Base-by-base conservation (phyloP, 129 eudicot species). In the Saposhnikovia divaricata region DNA sequence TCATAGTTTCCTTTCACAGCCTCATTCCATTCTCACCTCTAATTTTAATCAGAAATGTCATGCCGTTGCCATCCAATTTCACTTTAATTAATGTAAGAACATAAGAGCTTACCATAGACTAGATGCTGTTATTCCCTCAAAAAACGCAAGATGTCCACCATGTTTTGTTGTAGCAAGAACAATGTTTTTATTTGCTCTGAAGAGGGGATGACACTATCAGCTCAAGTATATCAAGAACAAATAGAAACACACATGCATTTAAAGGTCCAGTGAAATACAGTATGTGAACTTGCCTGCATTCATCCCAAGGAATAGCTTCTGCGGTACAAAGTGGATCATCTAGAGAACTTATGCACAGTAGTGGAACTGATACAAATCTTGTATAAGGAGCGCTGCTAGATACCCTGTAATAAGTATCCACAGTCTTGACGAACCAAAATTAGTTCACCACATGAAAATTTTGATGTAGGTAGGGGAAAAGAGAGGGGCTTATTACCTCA, bases 271-370 rank as follows among this genome's bases (percentile, higher is more conserved):
- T 23, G 25, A 21, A 23, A 75, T 23, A 79, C 19, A 73, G 71
- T 39, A 23, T 59, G 45, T 3, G 53, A 68, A 23, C 68, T 43
- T 87, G 90, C 99, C 97, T 88, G 93, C 99, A 95, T 75, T 95
- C 99, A 81, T 95, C 97, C 94, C 94, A 95, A 6, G 99, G 99
- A 84, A 95, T 92, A 81, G 99, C 97, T 84, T 95, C 99, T 43
- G 81, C 83, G 19, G 99, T 95, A 84, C 99, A 95, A 37, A 95
- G 82, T 31, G 99, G 99, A 83, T 95, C 99, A 79, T 95, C 99
- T 82, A 95, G 88, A 66, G 99, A 86, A 87, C 92, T 92, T 63
- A 95, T 88, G 84, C 99, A 95, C 42, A 95, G 90, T 66, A 95
- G 89, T 75, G 99, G 99, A 45, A 92, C 88, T 5, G 89, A 66